These are phyloP conservation scores for Acacia melanoxylon DNA, from an alignment of 306 rosid genomes.

Conservation along the genomic window DNA sequence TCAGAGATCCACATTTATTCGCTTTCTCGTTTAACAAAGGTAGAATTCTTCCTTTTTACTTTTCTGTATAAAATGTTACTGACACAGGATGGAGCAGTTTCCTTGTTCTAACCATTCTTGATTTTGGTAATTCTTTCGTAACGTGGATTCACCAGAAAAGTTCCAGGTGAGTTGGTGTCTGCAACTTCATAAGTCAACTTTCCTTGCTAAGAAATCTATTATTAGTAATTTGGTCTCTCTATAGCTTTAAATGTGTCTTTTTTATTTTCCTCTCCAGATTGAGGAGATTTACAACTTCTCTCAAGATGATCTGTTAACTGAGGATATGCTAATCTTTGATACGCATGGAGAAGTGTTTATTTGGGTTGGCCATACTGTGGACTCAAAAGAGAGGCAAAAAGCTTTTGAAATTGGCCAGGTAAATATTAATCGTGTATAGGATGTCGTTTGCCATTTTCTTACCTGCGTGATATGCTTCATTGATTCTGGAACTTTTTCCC, in stretches of 20 bases:
- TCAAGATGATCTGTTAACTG: slow-evolving; percentile 91
- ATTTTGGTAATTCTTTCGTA: slow-evolving; percentile 33
- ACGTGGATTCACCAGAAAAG: slow-evolving; percentile 74
- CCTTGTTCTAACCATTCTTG: slow-evolving; percentile 43
- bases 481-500: slow-evolving; percentile 12
- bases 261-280: slow-evolving; percentile 49
- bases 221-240: slow-evolving; percentile 6
- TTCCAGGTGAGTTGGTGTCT: slow-evolving; percentile 66
- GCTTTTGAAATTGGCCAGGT: slow-evolving; percentile 90
- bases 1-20: slow-evolving; percentile 84
- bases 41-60: slow-evolving; percentile 34
- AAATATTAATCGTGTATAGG: slow-evolving; percentile 25
- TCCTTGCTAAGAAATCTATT: slow-evolving; percentile 16
- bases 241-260: slow-evolving; percentile 31
- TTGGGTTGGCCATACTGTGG: slow-evolving; percentile 90
- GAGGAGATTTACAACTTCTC: slow-evolving; percentile 89
- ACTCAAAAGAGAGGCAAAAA: slow-evolving; percentile 75
- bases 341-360: slow-evolving; percentile 93
- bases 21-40: slow-evolving; percentile 69
- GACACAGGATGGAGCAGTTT: slow-evolving; percentile 25
- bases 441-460: slow-evolving; percentile 25
- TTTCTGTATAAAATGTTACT: slow-evolving; percentile 7
- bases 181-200: slow-evolving; percentile 16
- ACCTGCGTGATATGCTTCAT: slow-evolving; percentile 13
- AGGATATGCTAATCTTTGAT: slow-evolving; percentile 85